These are phyloP conservation scores for Phytopythium sindhum DNA, from an alignment of 352 stramenopile species.

Conservation along the genomic window DNA sequence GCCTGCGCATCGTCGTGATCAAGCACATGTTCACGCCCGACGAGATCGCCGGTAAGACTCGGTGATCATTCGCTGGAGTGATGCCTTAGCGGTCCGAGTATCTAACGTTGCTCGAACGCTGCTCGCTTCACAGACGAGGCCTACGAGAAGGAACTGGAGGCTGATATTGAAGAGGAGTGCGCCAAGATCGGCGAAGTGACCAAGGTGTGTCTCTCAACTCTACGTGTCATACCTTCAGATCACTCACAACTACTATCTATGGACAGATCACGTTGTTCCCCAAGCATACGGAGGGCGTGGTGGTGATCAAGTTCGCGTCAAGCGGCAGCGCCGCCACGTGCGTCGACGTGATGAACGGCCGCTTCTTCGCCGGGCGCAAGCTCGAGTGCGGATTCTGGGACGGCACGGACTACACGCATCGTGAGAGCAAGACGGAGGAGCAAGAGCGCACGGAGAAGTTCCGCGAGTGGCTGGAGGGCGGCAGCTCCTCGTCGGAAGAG, in stretches of 20 bases:
- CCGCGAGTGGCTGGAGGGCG: slow-evolving; percentile 92
- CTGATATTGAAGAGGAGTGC: slow-evolving; percentile 81
- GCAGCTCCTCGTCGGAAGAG: slow-evolving; percentile 48
- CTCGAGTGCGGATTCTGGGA: slow-evolving; percentile 94
- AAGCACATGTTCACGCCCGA: slow-evolving; percentile 94
- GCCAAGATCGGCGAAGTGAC: slow-evolving; percentile 83
- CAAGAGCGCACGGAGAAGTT: slow-evolving; percentile 91
- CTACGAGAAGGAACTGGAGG: slow-evolving; percentile 71
- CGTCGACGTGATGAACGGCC: slow-evolving; percentile 87
- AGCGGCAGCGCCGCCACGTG: slow-evolving; percentile 83
- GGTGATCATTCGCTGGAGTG: not conserved
- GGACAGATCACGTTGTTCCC: slow-evolving; percentile 95
- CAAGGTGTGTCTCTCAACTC: slow-evolving; percentile 33
- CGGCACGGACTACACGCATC: slow-evolving; percentile 92
- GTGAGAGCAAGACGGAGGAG: slow-evolving; percentile 72
- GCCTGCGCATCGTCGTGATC: slow-evolving; percentile 95
- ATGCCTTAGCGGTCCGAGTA: too few species aligned
- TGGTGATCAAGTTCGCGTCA: slow-evolving; percentile 94
- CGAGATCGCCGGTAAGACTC: slow-evolving; percentile 65
- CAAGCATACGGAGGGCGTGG: slow-evolving; percentile 89
- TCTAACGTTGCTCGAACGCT: not conserved
- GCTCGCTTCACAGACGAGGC: slow-evolving; percentile 37
- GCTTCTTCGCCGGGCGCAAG: slow-evolving; percentile 84
- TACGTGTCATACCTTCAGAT: not conserved
- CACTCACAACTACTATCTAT: slow-evolving; percentile 13